Base-by-base conservation (phyloP, 306 rosid genomes). In the Dalbergia cochinchinensis region DNA sequence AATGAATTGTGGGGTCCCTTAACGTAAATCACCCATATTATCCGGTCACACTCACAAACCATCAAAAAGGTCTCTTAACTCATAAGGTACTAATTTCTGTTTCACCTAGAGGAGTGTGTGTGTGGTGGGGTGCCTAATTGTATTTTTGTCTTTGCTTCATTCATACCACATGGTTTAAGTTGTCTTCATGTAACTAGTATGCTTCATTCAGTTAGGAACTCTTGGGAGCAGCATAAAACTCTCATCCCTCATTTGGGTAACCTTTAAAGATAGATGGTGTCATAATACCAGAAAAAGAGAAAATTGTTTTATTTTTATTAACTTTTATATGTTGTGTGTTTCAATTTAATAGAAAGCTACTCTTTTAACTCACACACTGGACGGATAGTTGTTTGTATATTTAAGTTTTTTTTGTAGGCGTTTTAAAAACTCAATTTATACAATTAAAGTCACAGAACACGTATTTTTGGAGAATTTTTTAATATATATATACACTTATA, bases 101-200 rank as follows among this genome's bases (percentile, higher is more conserved):
- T 80, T 80, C 67, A 26, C 74, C 73, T 71, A 15, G 59, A 64
- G 11, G 7, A 1, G 39, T 20, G 4, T 72, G 68, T 71, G 78
- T 61, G 60, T 3, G 2, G 61, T 59, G 62, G 45, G 62, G 51
- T 78, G 51, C 47, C 70, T 20, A 6, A 37, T 20, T 51, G 6
- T 44, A 11, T 55, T 26, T 79, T 69, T 62, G 15, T 22, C 12
- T 35, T 33, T 71, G 53, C 18, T 26, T 71, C 7, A 18, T 55
- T 26, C 54, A 78, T 69, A 16, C 37, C 39, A 69, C 70, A 18
- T 63, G 63, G 48, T 35, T 59, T 58, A 1, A 6, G 48, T 44
- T 0, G 6, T 68, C 11, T 63, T 63, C 69, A 34, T 63, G 47
- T 15, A 34, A 35, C 22, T 34, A 13, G 67, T n/a, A 14, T 63